These are phyloP conservation scores for Cucurbita pepo DNA, from an alignment of 306 rosid genomes.

Conservation along the genomic window DNA sequence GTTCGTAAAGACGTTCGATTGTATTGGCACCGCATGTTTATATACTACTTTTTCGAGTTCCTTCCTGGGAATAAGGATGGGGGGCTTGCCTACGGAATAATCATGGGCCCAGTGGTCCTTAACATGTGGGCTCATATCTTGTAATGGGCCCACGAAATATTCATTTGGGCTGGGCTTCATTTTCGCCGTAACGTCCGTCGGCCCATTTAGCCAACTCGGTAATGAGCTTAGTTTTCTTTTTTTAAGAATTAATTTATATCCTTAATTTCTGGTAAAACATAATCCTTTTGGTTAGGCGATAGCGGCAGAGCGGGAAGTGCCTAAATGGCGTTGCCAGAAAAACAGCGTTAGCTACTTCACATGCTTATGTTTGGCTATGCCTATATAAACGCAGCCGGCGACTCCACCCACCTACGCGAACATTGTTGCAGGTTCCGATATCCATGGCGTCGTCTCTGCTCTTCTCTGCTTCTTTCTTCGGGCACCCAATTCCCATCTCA, in stretches of 20 bases:
- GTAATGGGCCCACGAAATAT: not conserved
- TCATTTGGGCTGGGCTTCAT: not conserved
- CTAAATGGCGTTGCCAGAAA: not conserved
- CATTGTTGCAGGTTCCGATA: not conserved
- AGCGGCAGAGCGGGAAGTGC: not conserved
- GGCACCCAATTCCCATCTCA: not conserved
- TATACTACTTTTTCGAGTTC: not conserved
- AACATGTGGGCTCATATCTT: not conserved
- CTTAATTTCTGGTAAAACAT: no score
- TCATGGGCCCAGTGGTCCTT: not conserved
- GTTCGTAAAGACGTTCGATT: not conserved
- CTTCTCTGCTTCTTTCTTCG: not conserved
- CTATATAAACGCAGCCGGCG: not conserved
- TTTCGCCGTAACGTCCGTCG: not conserved
- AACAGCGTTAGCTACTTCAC: not conserved
- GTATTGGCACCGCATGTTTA: not conserved
- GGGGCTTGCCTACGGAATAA: not conserved
- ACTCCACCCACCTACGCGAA: not conserved
- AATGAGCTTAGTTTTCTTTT: no score
- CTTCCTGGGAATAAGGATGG: not conserved
- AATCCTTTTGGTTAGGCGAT: not conserved
- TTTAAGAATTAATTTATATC: no score
- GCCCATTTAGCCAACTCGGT: not conserved
- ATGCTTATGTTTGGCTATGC: not conserved
- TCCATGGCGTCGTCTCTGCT: slow-evolving; percentile 7